phyloP scores from a whole-genome alignment of 345 rosid genomes.

The Eutrema yunnanense region DNA sequence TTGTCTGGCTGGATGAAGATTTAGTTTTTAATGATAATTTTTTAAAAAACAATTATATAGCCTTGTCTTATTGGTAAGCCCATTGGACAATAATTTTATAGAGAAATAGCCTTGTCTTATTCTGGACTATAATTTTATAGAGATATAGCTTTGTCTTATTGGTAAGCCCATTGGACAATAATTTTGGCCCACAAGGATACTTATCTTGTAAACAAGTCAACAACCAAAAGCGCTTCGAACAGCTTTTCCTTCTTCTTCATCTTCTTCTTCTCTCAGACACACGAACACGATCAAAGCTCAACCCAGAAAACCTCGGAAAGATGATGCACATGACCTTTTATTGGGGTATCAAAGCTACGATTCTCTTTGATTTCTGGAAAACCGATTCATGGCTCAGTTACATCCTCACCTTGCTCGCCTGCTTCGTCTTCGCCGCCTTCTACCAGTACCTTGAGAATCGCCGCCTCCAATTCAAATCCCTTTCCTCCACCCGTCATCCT shows the following conservation, averaged over 20 bases:
- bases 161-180: slow-evolving; percentile 1
- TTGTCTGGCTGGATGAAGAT: too few species aligned
- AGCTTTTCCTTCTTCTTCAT: not conserved
- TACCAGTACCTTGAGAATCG: slow-evolving; percentile 66
- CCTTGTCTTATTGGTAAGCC: not conserved
- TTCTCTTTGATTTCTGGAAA: slow-evolving; percentile 63
- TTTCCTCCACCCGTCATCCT: slow-evolving; percentile 18
- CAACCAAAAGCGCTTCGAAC: not conserved
- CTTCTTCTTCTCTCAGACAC: not conserved
- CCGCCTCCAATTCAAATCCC: slow-evolving; percentile 42
- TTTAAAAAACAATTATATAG: not conserved
- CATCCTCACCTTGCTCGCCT: slow-evolving; percentile 59
- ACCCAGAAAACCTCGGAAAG: slow-evolving; percentile 22
- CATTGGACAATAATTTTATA: too few species aligned
- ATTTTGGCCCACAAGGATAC: not conserved
- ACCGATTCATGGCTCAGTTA: slow-evolving; percentile 60
- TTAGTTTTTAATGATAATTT: too few species aligned
- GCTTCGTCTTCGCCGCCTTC: slow-evolving; percentile 52
- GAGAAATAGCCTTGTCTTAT: too few species aligned
- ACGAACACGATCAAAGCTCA: not conserved
- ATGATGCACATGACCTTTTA: slow-evolving; percentile 99
- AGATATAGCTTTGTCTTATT: too few species aligned
- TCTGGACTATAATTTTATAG: too few species aligned
- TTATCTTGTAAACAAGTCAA: slow-evolving; percentile 9
- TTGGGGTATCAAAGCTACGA: slow-evolving; percentile 66